These are phyloP conservation scores for Kurtzmaniella quercitrusa DNA, from an alignment of 1,139 yeast species.

Conservation along the genomic window DNA sequence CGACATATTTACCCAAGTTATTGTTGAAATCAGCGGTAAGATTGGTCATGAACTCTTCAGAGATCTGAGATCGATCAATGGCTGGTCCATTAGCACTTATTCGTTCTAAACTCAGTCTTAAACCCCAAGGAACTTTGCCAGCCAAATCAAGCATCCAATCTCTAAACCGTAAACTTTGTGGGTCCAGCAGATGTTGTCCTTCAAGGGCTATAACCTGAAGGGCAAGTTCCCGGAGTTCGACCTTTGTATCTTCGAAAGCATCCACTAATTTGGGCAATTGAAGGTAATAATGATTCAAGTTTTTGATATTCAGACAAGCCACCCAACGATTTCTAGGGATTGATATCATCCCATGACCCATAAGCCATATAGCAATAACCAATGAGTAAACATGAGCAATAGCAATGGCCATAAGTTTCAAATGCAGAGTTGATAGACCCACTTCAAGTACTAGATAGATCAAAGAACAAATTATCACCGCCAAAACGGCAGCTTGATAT, in stretches of 20 bases:
- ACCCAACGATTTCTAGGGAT: constrained; percentile 61
- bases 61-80: constrained; percentile 35
- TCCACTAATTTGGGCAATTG: constrained; percentile 59
- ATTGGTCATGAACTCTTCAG: constrained; percentile 26
- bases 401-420: constrained; percentile 70
- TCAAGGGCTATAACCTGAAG: constrained; percentile 53
- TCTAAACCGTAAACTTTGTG: constrained; percentile 27
- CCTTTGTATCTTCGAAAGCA: constrained; percentile 58
- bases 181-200: constrained; percentile 17
- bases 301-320: constrained; percentile 36
- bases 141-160: constrained; percentile 40
- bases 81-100: constrained; percentile 12
- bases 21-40: constrained; percentile 36
- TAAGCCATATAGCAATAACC: constrained; percentile 72
- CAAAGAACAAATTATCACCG: constrained; percentile 49
- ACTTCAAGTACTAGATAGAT: constrained; percentile 59
- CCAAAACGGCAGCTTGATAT: constrained; percentile 58
- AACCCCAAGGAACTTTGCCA: constrained; percentile 30
- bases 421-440: constrained; percentile 53
- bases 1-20: constrained; percentile 35
- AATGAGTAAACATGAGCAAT: constrained; percentile 77
- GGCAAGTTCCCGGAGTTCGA: constrained; percentile 61
- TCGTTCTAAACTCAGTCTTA: constrained; percentile 22
- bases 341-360: constrained; percentile 76
- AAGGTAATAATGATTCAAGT: constrained; percentile 43